These are phyloP conservation scores for Pisolithus marmoratus DNA, from an alignment of 768 basidiomycete species.

Conservation along the genomic window DNA sequence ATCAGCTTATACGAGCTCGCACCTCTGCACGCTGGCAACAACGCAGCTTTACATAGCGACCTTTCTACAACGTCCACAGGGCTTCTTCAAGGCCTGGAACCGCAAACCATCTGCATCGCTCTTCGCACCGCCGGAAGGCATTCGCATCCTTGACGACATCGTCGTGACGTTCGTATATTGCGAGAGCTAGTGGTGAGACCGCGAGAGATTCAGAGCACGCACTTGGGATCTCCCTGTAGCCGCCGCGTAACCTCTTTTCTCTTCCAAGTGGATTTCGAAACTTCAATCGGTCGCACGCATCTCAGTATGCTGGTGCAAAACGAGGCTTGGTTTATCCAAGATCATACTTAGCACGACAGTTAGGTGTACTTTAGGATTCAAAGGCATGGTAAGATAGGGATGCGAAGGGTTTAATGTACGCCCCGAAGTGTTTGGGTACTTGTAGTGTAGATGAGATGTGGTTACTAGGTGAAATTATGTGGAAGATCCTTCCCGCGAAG, in stretches of 20 bases:
- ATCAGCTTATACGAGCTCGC: slow-evolving; percentile 16
- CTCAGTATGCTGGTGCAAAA: neutral
- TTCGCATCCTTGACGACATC: slow-evolving; percentile 29
- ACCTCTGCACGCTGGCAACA: slow-evolving; percentile 6
- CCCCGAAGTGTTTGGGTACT: neutral
- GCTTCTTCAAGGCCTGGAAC: slow-evolving; percentile 10
- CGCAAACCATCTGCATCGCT: slow-evolving; percentile 18
- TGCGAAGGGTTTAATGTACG: neutral
- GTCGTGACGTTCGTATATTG: slow-evolving; percentile 33
- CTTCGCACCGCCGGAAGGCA: slow-evolving; percentile 23
- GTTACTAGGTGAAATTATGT: neutral
- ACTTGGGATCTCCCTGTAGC: slow-evolving; percentile 6
- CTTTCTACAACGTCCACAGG: slow-evolving; percentile 15
- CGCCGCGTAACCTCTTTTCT: neutral
- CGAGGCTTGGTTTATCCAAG: neutral
- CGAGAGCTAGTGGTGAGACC: slow-evolving; percentile 25
- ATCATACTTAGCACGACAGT: no score
- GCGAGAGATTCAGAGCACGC: slow-evolving; percentile 12
- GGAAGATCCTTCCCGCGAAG: neutral
- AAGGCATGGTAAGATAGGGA: neutral
- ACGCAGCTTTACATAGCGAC: slow-evolving; percentile 22
- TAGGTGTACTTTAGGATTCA: neutral
- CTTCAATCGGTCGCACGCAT: neutral
- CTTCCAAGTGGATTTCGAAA: no score
- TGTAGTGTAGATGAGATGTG: neutral